Evolutionary conservation across 495 filamentous ascomycete species (phyloP), one percentile per base, ranked within the genome.

Genomic region (Podospora sp.): DNA sequence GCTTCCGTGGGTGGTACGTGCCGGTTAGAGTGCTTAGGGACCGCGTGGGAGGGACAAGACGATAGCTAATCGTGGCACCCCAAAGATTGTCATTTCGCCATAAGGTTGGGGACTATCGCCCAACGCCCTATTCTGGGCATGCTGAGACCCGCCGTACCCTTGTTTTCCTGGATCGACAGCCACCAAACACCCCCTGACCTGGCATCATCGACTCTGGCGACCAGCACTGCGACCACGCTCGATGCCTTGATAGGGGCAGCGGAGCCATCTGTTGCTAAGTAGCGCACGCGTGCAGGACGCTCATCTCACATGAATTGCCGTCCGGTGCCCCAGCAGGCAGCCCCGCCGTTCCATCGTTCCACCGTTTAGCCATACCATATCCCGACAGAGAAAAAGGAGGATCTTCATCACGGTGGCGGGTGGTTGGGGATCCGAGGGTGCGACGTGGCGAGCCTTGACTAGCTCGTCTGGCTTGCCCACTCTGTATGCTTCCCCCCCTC

Each of bases 371-470:
- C 29, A 49, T n/a, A 27, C 20, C 25, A 61, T 61, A 33, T 14
- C 21, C 36, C 65, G n/a, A 65, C 55, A 27, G 14, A 61, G 55
- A 60, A 24, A 50, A 24, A 59, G 55, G 27, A 51, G 20, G 29
- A 70, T 65, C 65, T 65, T 62, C 50, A 63, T 40, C 46, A 62
- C 57, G 67, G 58, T 62, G 65, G 50, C 25, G 70, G 69, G 63
- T 68, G 63, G 67, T 63, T 68, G 67, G 65, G 57, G 65, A 68
- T 68, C 49, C 61, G 65, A 55, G 55, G 40, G 59, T 63, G 70
- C 64, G 65, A 77, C 75, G 75, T 77, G 75, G 75, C 75, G 36
- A 66, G 46, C 56, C 63, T 64, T 75, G 70, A 77, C 60, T 77
- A 74, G 75, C 71, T 57, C 40, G n/a, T 33, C 24, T 60, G 33